Conservation (phyloP, 257 asterid genomes). For the Ballota nigra region DNA sequence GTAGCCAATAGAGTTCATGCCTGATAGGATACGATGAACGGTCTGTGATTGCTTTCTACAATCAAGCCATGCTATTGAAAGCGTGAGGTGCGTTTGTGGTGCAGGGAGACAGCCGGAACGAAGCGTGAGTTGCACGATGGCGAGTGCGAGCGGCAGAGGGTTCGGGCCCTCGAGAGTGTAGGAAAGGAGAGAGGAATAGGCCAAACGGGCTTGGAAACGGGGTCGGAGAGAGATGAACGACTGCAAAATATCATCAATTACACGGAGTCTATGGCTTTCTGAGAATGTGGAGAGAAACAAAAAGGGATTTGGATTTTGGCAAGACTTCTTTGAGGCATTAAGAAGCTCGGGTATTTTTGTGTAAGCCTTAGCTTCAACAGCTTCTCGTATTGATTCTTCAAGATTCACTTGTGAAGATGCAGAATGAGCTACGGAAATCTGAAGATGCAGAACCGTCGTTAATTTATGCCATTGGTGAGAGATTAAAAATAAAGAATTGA, state of each 20-base stretch:
- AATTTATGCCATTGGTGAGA: not conserved
- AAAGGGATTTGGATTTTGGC: slow-evolving; percentile 59
- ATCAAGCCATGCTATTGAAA: slow-evolving; percentile 62
- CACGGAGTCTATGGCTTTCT: slow-evolving; percentile 25
- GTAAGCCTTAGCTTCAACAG: slow-evolving; percentile 54
- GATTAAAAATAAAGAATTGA: not conserved
- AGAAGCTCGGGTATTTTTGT: slow-evolving; percentile 56
- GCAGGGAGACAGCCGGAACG: slow-evolving; percentile 75
- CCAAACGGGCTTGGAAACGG: slow-evolving; percentile 42
- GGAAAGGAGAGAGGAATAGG: slow-evolving; percentile 65
- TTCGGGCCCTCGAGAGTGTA: slow-evolving; percentile 46
- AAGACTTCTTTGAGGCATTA: slow-evolving; percentile 24
- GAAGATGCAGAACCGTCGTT: not conserved
- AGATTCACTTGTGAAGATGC: slow-evolving; percentile 31
- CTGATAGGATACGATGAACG: slow-evolving; percentile 40
- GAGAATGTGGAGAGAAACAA: slow-evolving; percentile 50
- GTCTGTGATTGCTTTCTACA: slow-evolving; percentile 29
- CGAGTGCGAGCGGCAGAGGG: slow-evolving; percentile 67
- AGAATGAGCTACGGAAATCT: slow-evolving; percentile 26
- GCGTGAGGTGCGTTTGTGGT: slow-evolving; percentile 58
- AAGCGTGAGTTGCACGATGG: slow-evolving; percentile 61
- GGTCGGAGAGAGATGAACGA: slow-evolving; percentile 64
- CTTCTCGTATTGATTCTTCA: slow-evolving; percentile 49
- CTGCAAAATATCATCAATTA: slow-evolving; percentile 58
- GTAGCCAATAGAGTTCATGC: slow-evolving; percentile 65